Base-by-base conservation (phyloP, 345 rosid genomes). In the Barbarea vulgaris region DNA sequence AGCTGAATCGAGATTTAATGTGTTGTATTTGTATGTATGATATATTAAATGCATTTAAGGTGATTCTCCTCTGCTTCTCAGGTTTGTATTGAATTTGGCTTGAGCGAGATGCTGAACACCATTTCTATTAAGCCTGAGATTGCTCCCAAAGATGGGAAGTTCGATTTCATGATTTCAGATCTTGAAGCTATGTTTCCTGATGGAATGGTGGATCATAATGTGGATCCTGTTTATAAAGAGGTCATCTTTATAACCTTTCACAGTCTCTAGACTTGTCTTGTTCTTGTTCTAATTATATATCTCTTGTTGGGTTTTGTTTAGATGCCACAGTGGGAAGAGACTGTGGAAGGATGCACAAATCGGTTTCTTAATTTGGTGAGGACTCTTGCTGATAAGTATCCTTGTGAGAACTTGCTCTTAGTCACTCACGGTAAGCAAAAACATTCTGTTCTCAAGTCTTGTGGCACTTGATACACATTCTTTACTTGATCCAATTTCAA, bases 251-350 rank as follows among this genome's bases (percentile, higher is more conserved):
- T 0, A 22, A 22, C 0, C 13, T 42, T 15, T 48, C 4, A 5
- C 1, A 18, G 22, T 21, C 3, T 37, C 11, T 31, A 18, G 9
- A 9, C 33, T 63, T 44, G 21, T 19, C 36, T 28, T 22, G 7
- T 37, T 50, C 52, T 58, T 55, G 5, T 28, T 34, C 42, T 11
- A 37, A 33, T 28, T 31, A 36, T 31, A 36, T 28, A 25, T 60
- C 19, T 28, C 34, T 65, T 21, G 63, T 28, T 64, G 34, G 47
- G 15, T 33, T 33, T 56, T 58, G 14, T 63, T 67, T 72, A 91
- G 97, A 30, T 88, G 78, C 98, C 98, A 2, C 34, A 53, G 36
- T 90, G 96, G 97, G 93, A 74, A 74, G 98, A 91, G 81, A 63
- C 86, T 0, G 76, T 74, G 22, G 27, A 2, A 24, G 77, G 44